These are phyloP conservation scores for Ascosphaera pollenicola DNA, from an alignment of 2,329 filamentous ascomycete species.

Conservation along the genomic window DNA sequence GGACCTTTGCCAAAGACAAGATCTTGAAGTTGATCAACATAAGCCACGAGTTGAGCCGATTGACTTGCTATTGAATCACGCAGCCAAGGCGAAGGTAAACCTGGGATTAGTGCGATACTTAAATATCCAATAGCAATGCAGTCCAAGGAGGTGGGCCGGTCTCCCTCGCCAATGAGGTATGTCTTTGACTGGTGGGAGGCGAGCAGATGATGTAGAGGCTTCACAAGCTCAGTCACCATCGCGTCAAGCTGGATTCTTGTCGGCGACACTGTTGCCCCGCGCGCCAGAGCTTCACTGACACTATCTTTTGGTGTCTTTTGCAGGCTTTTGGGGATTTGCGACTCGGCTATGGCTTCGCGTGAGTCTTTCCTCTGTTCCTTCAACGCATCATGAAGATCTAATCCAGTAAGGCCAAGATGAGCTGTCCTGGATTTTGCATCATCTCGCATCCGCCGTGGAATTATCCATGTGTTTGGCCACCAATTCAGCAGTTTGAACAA, in stretches of 20 bases:
- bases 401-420: constrained; percentile 43
- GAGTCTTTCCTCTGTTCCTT: constrained; percentile 14
- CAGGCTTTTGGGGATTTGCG: constrained; percentile 26
- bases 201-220: constrained; percentile 44
- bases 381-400: constrained; percentile 36
- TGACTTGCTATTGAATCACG: constrained; percentile 31
- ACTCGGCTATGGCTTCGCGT: constrained; percentile 17
- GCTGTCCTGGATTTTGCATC: constrained; percentile 48
- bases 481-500: constrained; percentile 52
- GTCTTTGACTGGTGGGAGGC: constrained; percentile 20
- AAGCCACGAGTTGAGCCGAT: constrained; percentile 22
- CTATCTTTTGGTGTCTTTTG: constrained; percentile 34
- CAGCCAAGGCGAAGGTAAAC: constrained; percentile 41
- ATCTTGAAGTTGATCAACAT: constrained; percentile 19
- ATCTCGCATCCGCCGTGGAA: constrained; percentile 51
- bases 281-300: constrained; percentile 37
- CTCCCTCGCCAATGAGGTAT: constrained; percentile 30
- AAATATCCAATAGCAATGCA: constrained; percentile 67
- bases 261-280: constrained; percentile 41
- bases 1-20: constrained; percentile 15
- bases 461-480: constrained; percentile 73
- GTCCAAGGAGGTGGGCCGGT: constrained; percentile 43
- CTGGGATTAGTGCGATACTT: constrained; percentile 43
- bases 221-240: constrained; percentile 47
- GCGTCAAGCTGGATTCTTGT: constrained; percentile 51